Percentiles rank a stretch among this genome's conserved stretches.
phyloP scores from a whole-genome alignment of 2,329 filamentous ascomycete species.

The Hortaea werneckii region DNA sequence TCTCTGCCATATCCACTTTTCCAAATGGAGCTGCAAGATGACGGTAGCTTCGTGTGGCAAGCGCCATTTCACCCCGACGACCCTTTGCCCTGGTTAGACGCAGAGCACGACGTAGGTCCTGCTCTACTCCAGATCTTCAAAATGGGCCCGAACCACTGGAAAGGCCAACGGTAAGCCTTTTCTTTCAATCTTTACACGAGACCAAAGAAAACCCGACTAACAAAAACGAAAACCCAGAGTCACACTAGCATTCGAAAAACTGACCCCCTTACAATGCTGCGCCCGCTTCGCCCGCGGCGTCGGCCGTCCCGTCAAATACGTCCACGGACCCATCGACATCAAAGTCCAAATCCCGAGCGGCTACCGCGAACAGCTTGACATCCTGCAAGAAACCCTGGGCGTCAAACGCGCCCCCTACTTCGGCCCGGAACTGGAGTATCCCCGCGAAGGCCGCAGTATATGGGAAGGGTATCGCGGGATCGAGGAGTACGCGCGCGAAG shows the following conservation, averaged over 20 bases:
- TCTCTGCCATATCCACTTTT: slow-evolving; percentile 86
- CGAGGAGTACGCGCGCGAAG: slow-evolving; percentile 89
- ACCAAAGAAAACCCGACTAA: slow-evolving; percentile 8
- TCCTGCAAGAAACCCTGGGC: slow-evolving; percentile 50
- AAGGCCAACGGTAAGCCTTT: slow-evolving; percentile 51
- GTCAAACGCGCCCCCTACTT: slow-evolving; percentile 52
- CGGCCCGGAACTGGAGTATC: slow-evolving; percentile 50
- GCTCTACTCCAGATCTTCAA: slow-evolving; percentile 91
- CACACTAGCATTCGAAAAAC: slow-evolving; percentile 79
- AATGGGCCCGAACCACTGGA: slow-evolving; percentile 79
- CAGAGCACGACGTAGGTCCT: slow-evolving; percentile 90
- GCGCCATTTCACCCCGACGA: slow-evolving; percentile 87
- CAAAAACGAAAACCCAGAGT: slow-evolving; percentile 45
- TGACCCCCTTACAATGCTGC: slow-evolving; percentile 76
- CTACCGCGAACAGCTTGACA: slow-evolving; percentile 77
- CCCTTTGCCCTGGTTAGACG: slow-evolving; percentile 88
- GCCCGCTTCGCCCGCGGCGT: slow-evolving; percentile 69
- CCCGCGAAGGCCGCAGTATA: slow-evolving; percentile 64
- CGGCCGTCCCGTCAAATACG: slow-evolving; percentile 66
- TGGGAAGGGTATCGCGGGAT: slow-evolving; percentile 88
- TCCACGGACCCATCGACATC: slow-evolving; percentile 68
- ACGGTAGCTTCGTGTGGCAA: slow-evolving; percentile 85
- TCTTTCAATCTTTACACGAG: not conserved
- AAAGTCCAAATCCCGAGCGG: slow-evolving; percentile 77
- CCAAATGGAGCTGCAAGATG: slow-evolving; percentile 78